Percentiles rank a stretch among this genome's conserved stretches.
Evolutionary conservation across 2,329 filamentous ascomycete species (phyloP).

Genomic region (Chaetomium strumarium): DNA sequence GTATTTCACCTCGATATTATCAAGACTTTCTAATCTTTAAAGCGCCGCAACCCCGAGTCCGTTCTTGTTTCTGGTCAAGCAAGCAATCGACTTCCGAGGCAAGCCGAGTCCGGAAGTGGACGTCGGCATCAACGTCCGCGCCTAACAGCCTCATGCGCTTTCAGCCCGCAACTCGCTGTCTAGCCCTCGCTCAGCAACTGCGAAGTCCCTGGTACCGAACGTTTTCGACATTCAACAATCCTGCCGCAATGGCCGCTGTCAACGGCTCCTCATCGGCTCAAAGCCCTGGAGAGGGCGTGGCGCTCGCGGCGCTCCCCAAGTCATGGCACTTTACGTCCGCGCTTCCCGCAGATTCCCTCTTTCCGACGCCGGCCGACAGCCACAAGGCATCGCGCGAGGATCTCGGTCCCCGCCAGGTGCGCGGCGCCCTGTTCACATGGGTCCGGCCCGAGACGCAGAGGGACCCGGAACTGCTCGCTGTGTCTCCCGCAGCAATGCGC

Average conservation of each 20-base stretch:
- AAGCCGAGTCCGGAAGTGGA: constrained; percentile 8
- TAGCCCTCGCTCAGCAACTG: constrained; percentile 22
- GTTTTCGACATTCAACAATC: constrained; percentile 5
- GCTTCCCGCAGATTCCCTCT: constrained; percentile 70
- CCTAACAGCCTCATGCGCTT: constrained; percentile 21
- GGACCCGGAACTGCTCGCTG: constrained; percentile 71
- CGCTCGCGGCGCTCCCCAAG: constrained; percentile 54
- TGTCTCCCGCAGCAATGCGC: constrained; percentile 70
- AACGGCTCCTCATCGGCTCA: constrained; percentile 1
- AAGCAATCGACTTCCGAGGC: background rate
- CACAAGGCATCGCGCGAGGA: constrained; percentile 72
- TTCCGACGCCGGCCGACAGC: constrained; percentile 73
- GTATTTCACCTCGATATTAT: too few species aligned
- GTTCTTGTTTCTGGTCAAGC: background rate
- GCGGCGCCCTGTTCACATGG: constrained; percentile 80
- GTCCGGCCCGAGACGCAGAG: constrained; percentile 72
- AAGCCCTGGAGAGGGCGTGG: constrained; percentile 26
- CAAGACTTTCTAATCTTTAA: too few species aligned
- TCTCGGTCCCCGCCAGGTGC: constrained; percentile 77
- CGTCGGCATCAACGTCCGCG: too few species aligned
- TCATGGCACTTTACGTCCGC: constrained; percentile 60
- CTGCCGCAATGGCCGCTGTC: constrained; percentile 17
- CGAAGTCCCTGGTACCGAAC: constrained; percentile 12
- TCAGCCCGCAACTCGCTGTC: constrained; percentile 22
- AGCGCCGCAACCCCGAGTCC: background rate